Evolutionary conservation across 2,329 filamentous ascomycete species (phyloP).

Genomic region (Byssochlamys sp.): DNA sequence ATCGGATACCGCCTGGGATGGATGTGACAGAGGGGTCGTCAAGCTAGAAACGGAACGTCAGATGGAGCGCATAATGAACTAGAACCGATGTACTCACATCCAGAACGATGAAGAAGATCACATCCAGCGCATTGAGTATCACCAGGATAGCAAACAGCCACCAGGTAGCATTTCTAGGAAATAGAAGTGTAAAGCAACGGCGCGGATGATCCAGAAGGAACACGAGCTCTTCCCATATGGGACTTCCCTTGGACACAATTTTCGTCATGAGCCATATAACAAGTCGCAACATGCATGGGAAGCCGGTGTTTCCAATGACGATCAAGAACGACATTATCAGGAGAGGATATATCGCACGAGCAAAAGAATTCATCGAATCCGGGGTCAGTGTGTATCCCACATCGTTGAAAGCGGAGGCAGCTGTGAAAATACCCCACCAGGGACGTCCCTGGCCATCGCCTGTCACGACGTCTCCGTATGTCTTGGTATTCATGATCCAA

Average conservation of each 20-base stretch:
- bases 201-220: slow-evolving; percentile 91
- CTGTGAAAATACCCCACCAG: slow-evolving; percentile 90
- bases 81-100: slow-evolving; percentile 52
- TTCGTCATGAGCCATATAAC: slow-evolving; percentile 76
- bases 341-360: slow-evolving; percentile 63
- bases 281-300: slow-evolving; percentile 86
- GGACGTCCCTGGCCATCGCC: slow-evolving; percentile 52
- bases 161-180: slow-evolving; percentile 84
- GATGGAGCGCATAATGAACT: slow-evolving; percentile 7
- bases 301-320: slow-evolving; percentile 88
- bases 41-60: slow-evolving; percentile 43
- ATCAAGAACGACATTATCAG: slow-evolving; percentile 76
- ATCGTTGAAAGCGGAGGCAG: slow-evolving; percentile 85
- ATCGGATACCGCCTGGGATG: slow-evolving; percentile 62
- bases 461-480: slow-evolving; percentile 58
- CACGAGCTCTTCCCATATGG: slow-evolving; percentile 76
- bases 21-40: slow-evolving; percentile 59
- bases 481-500: slow-evolving; percentile 61
- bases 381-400: slow-evolving; percentile 86
- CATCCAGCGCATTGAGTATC: slow-evolving; percentile 69
- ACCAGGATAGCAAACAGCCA: slow-evolving; percentile 85
- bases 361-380: slow-evolving; percentile 88
- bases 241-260: slow-evolving; percentile 54
- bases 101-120: slow-evolving; percentile 84
- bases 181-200: slow-evolving; percentile 89